Evolutionary conservation across 768 basidiomycete species (phyloP), one percentile per base, ranked within the genome.

Genomic region (Boletus sp.): DNA sequence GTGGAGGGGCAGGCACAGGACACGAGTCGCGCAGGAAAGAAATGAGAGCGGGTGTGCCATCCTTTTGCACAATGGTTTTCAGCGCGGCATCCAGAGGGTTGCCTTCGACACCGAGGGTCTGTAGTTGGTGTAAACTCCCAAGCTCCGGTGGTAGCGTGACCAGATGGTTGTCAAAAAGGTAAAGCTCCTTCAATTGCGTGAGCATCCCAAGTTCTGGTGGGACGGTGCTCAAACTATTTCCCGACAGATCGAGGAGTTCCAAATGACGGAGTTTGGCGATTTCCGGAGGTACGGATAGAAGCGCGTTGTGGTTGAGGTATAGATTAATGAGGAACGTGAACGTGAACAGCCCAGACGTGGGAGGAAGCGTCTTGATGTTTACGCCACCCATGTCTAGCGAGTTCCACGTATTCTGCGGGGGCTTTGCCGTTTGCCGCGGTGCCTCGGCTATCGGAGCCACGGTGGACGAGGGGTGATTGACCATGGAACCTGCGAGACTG

Each of bases 341-440:
- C 8, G 84, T 76, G 71, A 90, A 91, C 40, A 92, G 77, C 27
- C 85, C 86, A 43, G 87, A 88, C 7, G 74, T 78, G 6, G 84
- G 74, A 34, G 95, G 90, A 47, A 99, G 79, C 60, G 88, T 92
- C 79, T 95, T 96, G 67, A 99, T 84, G 59, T 84, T 83, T 61
- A 97, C 86, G 15, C 97, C 97, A 50, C 97, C 96, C 85, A 99
- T 92, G 73, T 99, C 97, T 45, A 99, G 76, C 19, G 91, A 90
- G 29, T 75, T 87, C 95, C 96, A 99, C 11, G 82, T 83, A 71
- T 84, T 89, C 66, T 83, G 81, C 44, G 88, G 84, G 7, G 86
- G 83, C 58, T 82, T 81, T 41, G 81, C 79, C 5, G 83, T 83
- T 23, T 83, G 83, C 64, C 87, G 81, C 41, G 84, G 80, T 21